Evolutionary conservation across 2,329 filamentous ascomycete species (phyloP).

Genomic region (Erysiphe pulchra): DNA sequence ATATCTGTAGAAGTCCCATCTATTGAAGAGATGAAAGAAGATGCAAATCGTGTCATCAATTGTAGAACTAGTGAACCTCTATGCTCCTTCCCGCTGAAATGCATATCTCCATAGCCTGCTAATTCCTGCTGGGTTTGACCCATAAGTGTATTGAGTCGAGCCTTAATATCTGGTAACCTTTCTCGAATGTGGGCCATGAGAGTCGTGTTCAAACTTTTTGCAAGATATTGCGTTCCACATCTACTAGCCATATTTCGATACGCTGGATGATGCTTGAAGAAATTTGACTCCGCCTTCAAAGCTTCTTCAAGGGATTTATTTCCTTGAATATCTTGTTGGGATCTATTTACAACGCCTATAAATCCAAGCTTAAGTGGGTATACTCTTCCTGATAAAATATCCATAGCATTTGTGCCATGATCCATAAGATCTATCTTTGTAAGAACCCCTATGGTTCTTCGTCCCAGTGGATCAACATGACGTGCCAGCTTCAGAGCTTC

Average conservation of each 20-base stretch:
- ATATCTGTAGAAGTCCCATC: slow-evolving; percentile 97
- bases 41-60: slow-evolving; percentile 94
- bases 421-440: slow-evolving; percentile 98
- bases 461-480: slow-evolving; percentile 84
- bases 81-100: slow-evolving; percentile 93
- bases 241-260: slow-evolving; percentile 87
- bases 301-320: slow-evolving; percentile 90
- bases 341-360: slow-evolving; percentile 92
- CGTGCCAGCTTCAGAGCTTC: slow-evolving; percentile 90
- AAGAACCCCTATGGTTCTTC: slow-evolving; percentile 84
- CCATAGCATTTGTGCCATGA: slow-evolving; percentile 88
- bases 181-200: slow-evolving; percentile 94
- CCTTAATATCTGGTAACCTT: slow-evolving; percentile 90
- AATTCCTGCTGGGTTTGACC: slow-evolving; percentile 98
- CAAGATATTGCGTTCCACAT: slow-evolving; percentile 83
- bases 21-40: slow-evolving; percentile 93
- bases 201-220: slow-evolving; percentile 83
- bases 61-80: slow-evolving; percentile 84
- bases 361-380: slow-evolving; percentile 94
- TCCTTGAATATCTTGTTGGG: slow-evolving; percentile 90
- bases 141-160: slow-evolving; percentile 91
- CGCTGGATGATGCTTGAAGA: slow-evolving; percentile 90
- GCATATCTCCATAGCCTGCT: slow-evolving; percentile 90
- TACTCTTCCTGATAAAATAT: slow-evolving; percentile 89
- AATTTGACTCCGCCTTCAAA: slow-evolving; percentile 68